Conservation (phyloP, 768 basidiomycete species). For the Omphalotus guepiniiformis region DNA sequence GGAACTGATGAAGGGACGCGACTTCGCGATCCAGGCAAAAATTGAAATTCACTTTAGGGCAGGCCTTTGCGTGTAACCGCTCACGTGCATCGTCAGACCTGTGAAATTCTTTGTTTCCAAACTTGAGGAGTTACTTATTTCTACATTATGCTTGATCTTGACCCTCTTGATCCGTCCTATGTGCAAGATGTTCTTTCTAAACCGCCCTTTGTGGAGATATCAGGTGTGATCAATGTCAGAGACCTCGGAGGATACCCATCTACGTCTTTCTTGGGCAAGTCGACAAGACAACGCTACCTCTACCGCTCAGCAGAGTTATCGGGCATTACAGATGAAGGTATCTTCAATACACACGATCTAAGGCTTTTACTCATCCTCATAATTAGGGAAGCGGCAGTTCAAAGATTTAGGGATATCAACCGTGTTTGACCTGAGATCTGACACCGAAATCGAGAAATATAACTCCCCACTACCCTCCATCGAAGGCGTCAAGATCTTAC, state of each 20-base stretch:
- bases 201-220: conserved; percentile 64
- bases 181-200: conserved; percentile 61
- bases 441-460: conserved; percentile 76
- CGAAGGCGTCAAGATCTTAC: conserved; percentile 57
- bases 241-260: conserved; percentile 66
- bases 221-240: conserved; percentile 74
- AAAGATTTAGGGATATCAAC: conserved; percentile 58
- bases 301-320: conserved; percentile 75
- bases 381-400: conserved; percentile 53
- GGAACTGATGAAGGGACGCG: conserved; percentile 8
- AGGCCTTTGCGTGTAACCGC: neutral
- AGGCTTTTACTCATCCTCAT: neutral
- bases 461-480: conserved; percentile 59
- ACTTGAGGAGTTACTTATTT: conserved; percentile 11
- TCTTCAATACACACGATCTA: conserved; percentile 1
- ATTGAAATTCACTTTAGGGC: conserved; percentile 11
- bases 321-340: conserved; percentile 65
- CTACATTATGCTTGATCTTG: conserved; percentile 43
- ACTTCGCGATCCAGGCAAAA: conserved; percentile 13
- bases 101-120: neutral
- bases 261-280: conserved; percentile 36
- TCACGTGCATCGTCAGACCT: neutral
- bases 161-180: conserved; percentile 62
- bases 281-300: conserved; percentile 54
- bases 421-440: conserved; percentile 76